Percentiles rank a stretch among this genome's conserved stretches.
phyloP scores from a whole-genome alignment of 257 asterid genomes.

The Cordia subcordata region DNA sequence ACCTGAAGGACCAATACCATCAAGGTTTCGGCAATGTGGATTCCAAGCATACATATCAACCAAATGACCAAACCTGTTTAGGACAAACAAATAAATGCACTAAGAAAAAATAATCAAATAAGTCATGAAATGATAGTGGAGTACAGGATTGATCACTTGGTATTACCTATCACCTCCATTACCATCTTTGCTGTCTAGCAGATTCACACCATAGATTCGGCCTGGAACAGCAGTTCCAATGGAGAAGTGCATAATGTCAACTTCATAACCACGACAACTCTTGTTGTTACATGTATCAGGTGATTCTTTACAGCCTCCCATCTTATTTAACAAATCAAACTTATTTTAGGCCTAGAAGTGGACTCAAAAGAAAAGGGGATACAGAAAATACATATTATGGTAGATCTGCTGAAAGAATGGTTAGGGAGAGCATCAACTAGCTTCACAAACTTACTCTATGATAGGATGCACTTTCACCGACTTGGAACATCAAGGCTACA shows the following conservation, averaged over 20 bases:
- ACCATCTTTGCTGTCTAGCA: constrained; percentile 32
- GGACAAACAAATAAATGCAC: constrained; percentile 5
- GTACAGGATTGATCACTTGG: background rate
- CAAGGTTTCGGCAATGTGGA: constrained; percentile 65
- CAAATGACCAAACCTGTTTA: constrained; percentile 54
- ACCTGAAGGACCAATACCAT: constrained; percentile 60
- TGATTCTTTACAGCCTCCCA: constrained; percentile 89
- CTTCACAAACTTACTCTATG: constrained; percentile 46
- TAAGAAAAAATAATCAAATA: background rate
- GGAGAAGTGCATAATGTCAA: constrained; percentile 87
- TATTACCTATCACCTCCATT: constrained; percentile 54
- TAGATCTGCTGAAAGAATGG: background rate
- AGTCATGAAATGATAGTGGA: background rate
- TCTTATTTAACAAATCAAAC: constrained; percentile 34
- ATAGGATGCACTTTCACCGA: constrained; percentile 78
- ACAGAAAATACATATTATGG: background rate
- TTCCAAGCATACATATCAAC: constrained; percentile 80
- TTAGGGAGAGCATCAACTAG: background rate
- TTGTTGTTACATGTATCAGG: constrained; percentile 57
- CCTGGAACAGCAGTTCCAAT: constrained; percentile 88
- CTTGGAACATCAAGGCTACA: constrained; percentile 80
- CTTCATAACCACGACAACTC: constrained; percentile 73
- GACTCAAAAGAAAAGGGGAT: constrained; percentile 1
- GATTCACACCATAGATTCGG: constrained; percentile 65
- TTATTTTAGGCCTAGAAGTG: constrained; percentile 15